A percentile compares a stretch with the other conserved stretches of the same genome.
These are phyloP conservation scores for Verticillium dahliae DNA, from an alignment of 2,329 filamentous ascomycete genomes.

Conservation along the genomic window DNA sequence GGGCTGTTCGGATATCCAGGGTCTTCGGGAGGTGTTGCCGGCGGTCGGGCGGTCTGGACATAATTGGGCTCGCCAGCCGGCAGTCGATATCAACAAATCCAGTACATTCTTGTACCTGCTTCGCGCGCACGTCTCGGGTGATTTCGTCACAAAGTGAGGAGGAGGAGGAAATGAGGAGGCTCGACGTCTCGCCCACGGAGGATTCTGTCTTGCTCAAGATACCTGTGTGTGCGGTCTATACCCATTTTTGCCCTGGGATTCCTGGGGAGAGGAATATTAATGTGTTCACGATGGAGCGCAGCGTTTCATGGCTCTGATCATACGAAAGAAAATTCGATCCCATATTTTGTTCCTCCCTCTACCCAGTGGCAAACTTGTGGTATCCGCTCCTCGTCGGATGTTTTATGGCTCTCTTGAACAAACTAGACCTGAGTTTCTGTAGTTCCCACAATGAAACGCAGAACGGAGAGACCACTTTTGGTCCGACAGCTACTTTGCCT, in stretches of 20 bases:
- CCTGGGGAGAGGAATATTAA: slow-evolving; percentile 7
- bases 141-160: neutral
- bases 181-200: slow-evolving; percentile 18
- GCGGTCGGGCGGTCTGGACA: slow-evolving; percentile 14
- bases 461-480: slow-evolving; percentile 32
- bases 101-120: slow-evolving; percentile 34
- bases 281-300: slow-evolving; percentile 13
- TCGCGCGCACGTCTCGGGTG: slow-evolving; percentile 22
- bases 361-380: slow-evolving; percentile 10
- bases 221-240: slow-evolving; percentile 12
- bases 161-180: slow-evolving; percentile 1
- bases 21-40: slow-evolving; percentile 13
- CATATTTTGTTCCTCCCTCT: slow-evolving; percentile 9
- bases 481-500: slow-evolving; percentile 17
- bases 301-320: slow-evolving; percentile 2
- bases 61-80: neutral
- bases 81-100: slow-evolving; percentile 18
- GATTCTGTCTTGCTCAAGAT: slow-evolving; percentile 13
- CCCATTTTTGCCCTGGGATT: slow-evolving; percentile 3
- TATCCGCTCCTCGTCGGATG: neutral
- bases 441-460: slow-evolving; percentile 20
- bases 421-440: slow-evolving; percentile 2
- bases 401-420: slow-evolving; percentile 30
- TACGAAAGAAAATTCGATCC: slow-evolving; percentile 1
- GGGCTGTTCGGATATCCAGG: neutral